Conservation (phyloP, 805 yeast genomes). For the Wickerhamomyces bovis region DNA sequence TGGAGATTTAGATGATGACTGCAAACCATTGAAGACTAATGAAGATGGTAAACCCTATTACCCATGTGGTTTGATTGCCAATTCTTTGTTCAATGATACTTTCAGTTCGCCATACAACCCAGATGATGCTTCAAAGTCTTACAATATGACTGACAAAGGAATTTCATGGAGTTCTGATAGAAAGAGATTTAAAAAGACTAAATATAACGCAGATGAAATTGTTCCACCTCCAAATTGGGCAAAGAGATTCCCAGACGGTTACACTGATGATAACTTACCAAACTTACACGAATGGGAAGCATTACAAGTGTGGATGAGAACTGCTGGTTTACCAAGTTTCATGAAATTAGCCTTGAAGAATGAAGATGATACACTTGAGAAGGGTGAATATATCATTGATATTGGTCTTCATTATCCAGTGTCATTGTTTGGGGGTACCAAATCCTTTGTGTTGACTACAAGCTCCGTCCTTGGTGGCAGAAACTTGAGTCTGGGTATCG, state of each 20-base stretch:
- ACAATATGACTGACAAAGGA: constrained; percentile 35
- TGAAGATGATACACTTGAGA: constrained; percentile 44
- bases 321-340: constrained; percentile 89
- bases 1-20: constrained; percentile 42
- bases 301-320: constrained; percentile 96
- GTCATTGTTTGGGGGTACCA: constrained; percentile 79
- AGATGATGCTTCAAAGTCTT: constrained; percentile 5
- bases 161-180: constrained; percentile 87
- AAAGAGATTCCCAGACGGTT: constrained; percentile 75
- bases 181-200: constrained; percentile 64
- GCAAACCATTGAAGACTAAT: constrained; percentile 56
- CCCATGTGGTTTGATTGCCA: constrained; percentile 95
- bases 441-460: constrained; percentile 75
- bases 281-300: constrained; percentile 72
- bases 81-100: constrained; percentile 87
- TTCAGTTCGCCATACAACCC: constrained; percentile 43
- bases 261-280: constrained; percentile 76
- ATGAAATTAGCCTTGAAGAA: constrained; percentile 73
- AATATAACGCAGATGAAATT: constrained; percentile 59
- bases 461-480: constrained; percentile 84
- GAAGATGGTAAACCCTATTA: constrained; percentile 59
- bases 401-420: constrained; percentile 81
- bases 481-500: constrained; percentile 75
- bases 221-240: constrained; percentile 96
- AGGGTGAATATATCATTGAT: constrained; percentile 66